Conservation (phyloP, 2,329 filamentous ascomycete genomes). For the Incumbomyces lentus region DNA sequence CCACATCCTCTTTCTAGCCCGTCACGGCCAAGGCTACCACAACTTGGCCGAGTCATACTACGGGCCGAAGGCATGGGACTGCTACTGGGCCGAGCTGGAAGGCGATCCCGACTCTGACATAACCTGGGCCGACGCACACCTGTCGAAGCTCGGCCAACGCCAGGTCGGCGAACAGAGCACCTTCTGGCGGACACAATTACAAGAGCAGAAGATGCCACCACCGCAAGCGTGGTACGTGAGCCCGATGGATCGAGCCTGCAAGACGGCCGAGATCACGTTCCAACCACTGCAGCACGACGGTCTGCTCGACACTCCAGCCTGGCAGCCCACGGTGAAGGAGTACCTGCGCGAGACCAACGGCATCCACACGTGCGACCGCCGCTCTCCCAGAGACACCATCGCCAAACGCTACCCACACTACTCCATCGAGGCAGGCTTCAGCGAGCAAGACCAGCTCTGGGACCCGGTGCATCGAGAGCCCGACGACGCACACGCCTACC, state of each 20-base stretch:
- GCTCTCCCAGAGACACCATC: constrained; percentile 41
- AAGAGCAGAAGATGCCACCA: constrained; percentile 37
- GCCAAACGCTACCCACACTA: constrained; percentile 14
- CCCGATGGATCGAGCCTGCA: constrained; percentile 47
- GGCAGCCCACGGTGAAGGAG: constrained; percentile 47
- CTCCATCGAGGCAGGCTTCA: constrained; percentile 45
- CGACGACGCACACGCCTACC: constrained; percentile 35
- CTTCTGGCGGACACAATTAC: constrained; percentile 44
- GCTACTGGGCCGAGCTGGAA: constrained; percentile 49
- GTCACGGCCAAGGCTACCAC: constrained; percentile 53
- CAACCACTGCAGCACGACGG: constrained; percentile 23
- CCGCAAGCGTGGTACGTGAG: constrained; percentile 49
- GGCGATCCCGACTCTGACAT: constrained; percentile 40
- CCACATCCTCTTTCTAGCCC: constrained; percentile 48
- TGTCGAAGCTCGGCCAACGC: constrained; percentile 42
- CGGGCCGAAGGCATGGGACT: constrained; percentile 50
- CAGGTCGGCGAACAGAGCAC: constrained; percentile 40
- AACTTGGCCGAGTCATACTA: constrained; percentile 52
- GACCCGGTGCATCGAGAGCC: constrained; percentile 40
- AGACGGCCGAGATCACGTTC: constrained; percentile 46
- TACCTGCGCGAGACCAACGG: constrained; percentile 50
- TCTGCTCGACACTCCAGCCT: constrained; percentile 25
- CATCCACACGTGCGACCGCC: constrained; percentile 52
- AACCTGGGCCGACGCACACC: constrained; percentile 49
- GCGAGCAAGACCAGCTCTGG: constrained; percentile 47